A percentile compares a stretch with the other conserved stretches of the same genome.
Evolutionary conservation across 148 eudicot species (phyloP).

Genomic region (Vaccinium myrtillus): DNA sequence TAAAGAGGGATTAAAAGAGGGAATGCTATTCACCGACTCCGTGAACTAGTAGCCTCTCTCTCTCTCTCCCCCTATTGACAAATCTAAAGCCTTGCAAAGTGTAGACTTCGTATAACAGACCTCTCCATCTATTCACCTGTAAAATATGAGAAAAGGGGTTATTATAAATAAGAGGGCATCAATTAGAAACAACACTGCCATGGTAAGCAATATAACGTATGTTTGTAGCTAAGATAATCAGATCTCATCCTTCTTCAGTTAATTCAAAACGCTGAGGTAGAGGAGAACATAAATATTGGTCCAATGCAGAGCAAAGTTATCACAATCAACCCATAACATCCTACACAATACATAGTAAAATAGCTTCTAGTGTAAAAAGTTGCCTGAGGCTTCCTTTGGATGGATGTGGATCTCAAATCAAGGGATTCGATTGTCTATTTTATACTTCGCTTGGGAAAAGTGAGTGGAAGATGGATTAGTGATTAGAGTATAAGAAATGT

Average conservation of each 20-base stretch:
- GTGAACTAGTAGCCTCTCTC: conserved; percentile 52
- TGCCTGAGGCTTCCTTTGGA: not conserved
- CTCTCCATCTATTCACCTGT: conserved; percentile 14
- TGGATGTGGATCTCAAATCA: not conserved
- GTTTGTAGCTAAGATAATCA: not conserved
- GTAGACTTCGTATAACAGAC: not conserved
- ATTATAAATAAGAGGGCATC: not conserved
- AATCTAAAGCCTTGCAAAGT: conserved; percentile 11
- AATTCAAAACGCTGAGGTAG: not conserved
- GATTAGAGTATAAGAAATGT: not conserved
- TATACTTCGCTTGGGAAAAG: too few relatives aligned
- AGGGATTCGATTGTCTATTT: not conserved
- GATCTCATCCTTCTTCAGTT: not conserved
- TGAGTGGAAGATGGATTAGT: not conserved
- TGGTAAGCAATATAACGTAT: not conserved
- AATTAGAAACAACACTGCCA: not conserved
- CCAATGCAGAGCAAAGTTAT: not conserved
- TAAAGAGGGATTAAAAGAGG: conserved; percentile 32
- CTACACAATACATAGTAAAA: not conserved
- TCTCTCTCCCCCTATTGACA: conserved; percentile 4
- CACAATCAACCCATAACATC: not conserved
- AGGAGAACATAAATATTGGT: not conserved
- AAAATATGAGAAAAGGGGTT: not conserved
- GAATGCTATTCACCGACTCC: conserved; percentile 45
- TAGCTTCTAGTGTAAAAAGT: not conserved